Base-by-base conservation (phyloP, 139 green algal species). In the Deuterostichococcus epilithicus region DNA sequence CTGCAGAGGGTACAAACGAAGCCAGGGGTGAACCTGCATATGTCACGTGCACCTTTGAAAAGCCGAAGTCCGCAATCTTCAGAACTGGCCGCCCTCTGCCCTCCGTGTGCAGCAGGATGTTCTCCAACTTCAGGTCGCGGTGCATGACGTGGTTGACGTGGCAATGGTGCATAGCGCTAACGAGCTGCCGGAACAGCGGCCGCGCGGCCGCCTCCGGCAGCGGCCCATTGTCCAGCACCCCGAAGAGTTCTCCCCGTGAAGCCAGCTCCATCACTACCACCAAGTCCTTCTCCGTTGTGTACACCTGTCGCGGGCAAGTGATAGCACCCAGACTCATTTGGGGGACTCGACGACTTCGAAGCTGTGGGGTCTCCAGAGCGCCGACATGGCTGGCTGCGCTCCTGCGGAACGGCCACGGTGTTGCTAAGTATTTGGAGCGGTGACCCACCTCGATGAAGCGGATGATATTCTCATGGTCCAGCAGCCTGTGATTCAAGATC, bases 401-500 rank as follows among this genome's bases (percentile, higher is more conserved):
- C 8, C 42, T 52, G 42, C 42, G n/a, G n/a, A n/a, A 52, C 13
- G 42, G 42, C 42, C 42, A 52, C n/a, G n/a, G n/a, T 52, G 8
- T 52, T 52, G 42, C 42, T 23, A 76, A 23, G 59, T 76, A 66
- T 0, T 37, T 38, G 22, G 76, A 38, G n/a, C 59, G 52, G 42
- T 8, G 42, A 8, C 42, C 8, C 23, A 60, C 78, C 77, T 72
- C 77, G 22, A 74, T 69, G 76, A 87, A 92, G 44, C 73, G 80
- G 60, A 92, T 80, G 70, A 92, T 90, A 80, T 91, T 91, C 35
- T 85, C 85, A 70, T 92, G 88, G 26, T 80, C 70, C 23, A 92
- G 80, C 44, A 79, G 79, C 4, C 87, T 73, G 70, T 92, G 88
- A 72, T 91, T 92, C 28, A 92, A 60, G n/a, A 92, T 85, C 68